These are phyloP conservation scores for Gossypium rotundifolium DNA, from an alignment of 345 rosid species.

Conservation along the genomic window DNA sequence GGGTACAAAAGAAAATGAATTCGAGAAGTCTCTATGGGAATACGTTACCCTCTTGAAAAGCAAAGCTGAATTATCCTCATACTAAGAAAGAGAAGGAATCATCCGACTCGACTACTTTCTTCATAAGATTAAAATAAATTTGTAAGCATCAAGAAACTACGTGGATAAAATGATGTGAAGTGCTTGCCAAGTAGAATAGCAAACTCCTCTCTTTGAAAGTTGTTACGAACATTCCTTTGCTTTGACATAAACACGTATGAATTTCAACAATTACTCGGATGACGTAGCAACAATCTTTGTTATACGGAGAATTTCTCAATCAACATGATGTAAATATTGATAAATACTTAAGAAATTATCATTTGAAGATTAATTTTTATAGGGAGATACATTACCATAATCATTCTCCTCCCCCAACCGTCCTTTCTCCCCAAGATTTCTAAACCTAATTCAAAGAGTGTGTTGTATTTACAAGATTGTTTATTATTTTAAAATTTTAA, in stretches of 20 bases:
- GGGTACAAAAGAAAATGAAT: no score
- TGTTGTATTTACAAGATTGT: no score
- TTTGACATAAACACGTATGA: conserved; percentile 68
- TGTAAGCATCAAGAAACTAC: conserved; percentile 25
- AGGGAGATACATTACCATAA: neutral
- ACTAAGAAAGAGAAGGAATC: no score
- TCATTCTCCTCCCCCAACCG: no score
- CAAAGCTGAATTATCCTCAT: no score
- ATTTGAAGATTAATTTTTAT: neutral
- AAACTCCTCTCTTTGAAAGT: conserved; percentile 72
- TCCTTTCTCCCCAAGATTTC: neutral
- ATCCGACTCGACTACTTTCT: no score
- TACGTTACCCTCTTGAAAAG: no score
- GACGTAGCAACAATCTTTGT: neutral
- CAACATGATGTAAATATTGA: neutral
- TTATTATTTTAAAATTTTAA: no score
- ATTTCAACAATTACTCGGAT: neutral
- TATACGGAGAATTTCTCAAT: neutral
- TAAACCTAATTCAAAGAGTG: neutral
- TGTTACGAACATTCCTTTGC: conserved; percentile 71
- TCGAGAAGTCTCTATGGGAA: no score
- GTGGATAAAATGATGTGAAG: conserved; percentile 62
- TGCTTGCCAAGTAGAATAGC: conserved; percentile 73
- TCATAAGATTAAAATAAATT: neutral
- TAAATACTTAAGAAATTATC: neutral